Conservation (phyloP, 345 rosid genomes). For the Cardamine resedifolia region DNA sequence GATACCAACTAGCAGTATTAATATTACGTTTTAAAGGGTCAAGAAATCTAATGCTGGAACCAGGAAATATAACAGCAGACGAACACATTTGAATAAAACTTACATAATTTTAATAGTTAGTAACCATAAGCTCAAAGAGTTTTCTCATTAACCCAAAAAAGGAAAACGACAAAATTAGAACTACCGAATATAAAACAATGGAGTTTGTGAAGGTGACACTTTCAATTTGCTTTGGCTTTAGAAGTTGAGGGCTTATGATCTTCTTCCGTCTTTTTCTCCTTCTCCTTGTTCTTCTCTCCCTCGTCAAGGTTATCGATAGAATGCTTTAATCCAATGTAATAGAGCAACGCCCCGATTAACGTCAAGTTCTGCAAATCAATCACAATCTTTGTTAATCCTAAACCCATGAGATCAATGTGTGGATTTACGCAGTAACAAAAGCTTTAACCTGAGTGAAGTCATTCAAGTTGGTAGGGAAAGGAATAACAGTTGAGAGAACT, state of each 20-base stretch:
- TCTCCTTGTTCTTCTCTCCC: constrained; percentile 11
- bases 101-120: background rate
- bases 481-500: constrained; percentile 31
- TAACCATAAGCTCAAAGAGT: constrained; percentile 10
- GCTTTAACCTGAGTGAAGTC: constrained; percentile 40
- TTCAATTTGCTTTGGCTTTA: constrained; percentile 17
- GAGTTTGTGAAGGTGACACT: constrained; percentile 4
- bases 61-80: background rate
- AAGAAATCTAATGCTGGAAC: background rate
- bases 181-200: background rate
- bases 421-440: background rate
- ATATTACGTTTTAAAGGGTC: background rate
- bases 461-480: constrained; percentile 34
- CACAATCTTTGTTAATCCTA: background rate
- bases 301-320: constrained; percentile 24
- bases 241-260: constrained; percentile 23
- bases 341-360: constrained; percentile 35
- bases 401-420: background rate
- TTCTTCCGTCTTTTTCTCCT: constrained; percentile 8
- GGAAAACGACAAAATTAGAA: background rate
- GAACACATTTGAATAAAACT: background rate
- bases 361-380: constrained; percentile 33
- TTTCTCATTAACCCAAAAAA: background rate
- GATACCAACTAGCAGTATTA: background rate
- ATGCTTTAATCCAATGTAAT: constrained; percentile 37